These are phyloP conservation scores for Pterulicium gracile DNA, from an alignment of 1,284 basidiomycete genomes.

Conservation along the genomic window DNA sequence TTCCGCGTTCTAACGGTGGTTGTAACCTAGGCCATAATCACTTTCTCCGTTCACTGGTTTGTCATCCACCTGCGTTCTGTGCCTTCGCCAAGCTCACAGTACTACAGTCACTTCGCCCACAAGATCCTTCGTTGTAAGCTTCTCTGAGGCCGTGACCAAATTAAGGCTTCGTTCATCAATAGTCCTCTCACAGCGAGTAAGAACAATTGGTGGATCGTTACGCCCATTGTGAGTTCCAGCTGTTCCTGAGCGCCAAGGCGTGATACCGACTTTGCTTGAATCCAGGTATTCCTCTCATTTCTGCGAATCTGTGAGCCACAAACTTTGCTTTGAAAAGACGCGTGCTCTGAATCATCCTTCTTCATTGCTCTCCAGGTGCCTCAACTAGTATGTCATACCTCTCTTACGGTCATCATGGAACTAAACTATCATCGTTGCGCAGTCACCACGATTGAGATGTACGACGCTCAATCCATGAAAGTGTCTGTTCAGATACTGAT, in stretches of 20 bases:
- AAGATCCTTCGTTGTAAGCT: conserved; percentile 6
- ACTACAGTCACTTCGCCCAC: not conserved
- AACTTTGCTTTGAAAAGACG: too few species aligned
- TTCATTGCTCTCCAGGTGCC: too few species aligned
- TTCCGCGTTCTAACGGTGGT: too few species aligned
- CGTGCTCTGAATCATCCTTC: too few species aligned
- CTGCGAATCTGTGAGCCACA: not conserved
- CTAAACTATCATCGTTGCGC: too few species aligned
- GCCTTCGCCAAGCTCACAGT: not conserved
- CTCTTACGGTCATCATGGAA: too few species aligned
- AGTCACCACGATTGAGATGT: not conserved
- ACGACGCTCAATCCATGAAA: not conserved
- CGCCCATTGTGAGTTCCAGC: conserved; percentile 25
- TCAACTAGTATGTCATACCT: too few species aligned
- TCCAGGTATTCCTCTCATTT: not conserved
- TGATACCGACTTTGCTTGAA: too few species aligned
- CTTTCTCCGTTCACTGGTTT: not conserved
- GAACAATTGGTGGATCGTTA: conserved; percentile 23
- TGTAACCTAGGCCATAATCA: not conserved
- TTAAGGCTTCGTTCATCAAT: conserved; percentile 11
- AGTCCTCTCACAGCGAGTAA: conserved; percentile 25
- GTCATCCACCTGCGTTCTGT: not conserved
- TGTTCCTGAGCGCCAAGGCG: not conserved
- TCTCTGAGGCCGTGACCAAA: conserved; percentile 10
- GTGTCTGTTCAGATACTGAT: not conserved